A percentile compares a stretch with the other conserved stretches of the same genome.
phyloP scores from a whole-genome alignment of 352 stramenopile species.

The Globisporangium okanoganense region DNA sequence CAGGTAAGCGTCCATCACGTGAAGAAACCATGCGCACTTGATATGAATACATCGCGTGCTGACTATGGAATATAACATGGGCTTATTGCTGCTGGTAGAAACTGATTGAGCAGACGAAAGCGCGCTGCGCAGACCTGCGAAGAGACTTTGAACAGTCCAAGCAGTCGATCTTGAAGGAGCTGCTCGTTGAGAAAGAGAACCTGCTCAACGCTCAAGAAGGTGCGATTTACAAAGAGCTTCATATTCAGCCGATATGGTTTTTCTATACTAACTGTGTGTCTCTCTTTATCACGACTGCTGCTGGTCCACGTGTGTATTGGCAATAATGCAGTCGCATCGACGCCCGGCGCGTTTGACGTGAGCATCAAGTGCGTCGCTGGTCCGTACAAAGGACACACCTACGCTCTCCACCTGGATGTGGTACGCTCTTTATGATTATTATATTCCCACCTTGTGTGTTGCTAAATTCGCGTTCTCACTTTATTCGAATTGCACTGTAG shows the following conservation, averaged over 20 bases:
- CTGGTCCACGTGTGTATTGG: background rate
- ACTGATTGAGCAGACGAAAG: slow-evolving; percentile 54
- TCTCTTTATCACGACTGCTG: background rate
- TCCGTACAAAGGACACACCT: slow-evolving; percentile 57
- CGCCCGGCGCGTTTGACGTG: slow-evolving; percentile 46
- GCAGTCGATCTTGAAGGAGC: slow-evolving; percentile 42
- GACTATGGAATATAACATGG: background rate
- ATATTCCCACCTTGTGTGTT: too few species aligned
- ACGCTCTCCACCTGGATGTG: slow-evolving; percentile 50
- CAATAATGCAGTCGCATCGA: slow-evolving; percentile 16
- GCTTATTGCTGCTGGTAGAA: slow-evolving; percentile 23
- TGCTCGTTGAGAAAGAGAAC: slow-evolving; percentile 65
- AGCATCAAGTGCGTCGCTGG: slow-evolving; percentile 47
- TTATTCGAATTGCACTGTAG: slow-evolving; percentile 9
- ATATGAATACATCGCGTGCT: background rate
- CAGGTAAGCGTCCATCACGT: slow-evolving; percentile 9
- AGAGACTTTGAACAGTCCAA: slow-evolving; percentile 52
- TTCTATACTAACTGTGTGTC: background rate
- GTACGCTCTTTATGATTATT: slow-evolving; percentile 22
- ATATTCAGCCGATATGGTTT: background rate
- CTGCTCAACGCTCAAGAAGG: slow-evolving; percentile 22
- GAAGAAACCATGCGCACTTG: background rate
- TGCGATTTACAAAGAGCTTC: background rate
- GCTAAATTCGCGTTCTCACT: background rate
- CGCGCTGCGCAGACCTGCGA: slow-evolving; percentile 39